These are phyloP conservation scores for Ichthyophthirius multifiliis DNA, from an alignment of 169 alveolate species.

Conservation along the genomic window DNA sequence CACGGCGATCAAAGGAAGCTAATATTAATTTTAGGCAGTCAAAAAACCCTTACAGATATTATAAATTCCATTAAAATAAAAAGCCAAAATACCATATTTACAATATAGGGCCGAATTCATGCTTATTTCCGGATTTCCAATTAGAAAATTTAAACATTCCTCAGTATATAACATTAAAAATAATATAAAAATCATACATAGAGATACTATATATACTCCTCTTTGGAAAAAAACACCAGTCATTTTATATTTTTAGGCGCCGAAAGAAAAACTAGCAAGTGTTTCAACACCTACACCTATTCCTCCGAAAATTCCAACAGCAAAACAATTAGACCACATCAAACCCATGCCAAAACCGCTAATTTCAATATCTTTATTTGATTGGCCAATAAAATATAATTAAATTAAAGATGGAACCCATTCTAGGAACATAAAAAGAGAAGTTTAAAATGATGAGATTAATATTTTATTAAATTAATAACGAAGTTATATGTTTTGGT, in stretches of 20 bases:
- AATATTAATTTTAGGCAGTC: neutral
- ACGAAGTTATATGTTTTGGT: no score
- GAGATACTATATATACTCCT: neutral
- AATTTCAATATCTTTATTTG: neutral
- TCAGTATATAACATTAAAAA: neutral
- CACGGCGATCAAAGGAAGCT: neutral
- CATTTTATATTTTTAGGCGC: neutral
- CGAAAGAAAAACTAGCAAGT: neutral
- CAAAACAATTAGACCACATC: slow-evolving; percentile 2
- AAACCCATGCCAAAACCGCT: slow-evolving; percentile 14
- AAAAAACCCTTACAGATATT: neutral
- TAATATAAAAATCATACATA: neutral
- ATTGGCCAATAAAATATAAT: neutral
- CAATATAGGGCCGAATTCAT: neutral
- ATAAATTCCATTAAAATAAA: slow-evolving; percentile 1
- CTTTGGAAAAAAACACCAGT: neutral
- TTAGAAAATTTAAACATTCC: neutral
- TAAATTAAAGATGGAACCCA: neutral
- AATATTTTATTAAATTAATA: no score
- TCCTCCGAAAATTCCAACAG: neutral
- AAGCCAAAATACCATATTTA: neutral
- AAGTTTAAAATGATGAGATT: neutral
- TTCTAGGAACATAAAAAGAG: neutral
- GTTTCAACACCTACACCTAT: slow-evolving; percentile 10
- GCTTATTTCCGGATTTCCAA: neutral